These are phyloP conservation scores for Sarocladium strictum DNA, from an alignment of 2,329 filamentous ascomycete genomes.

Conservation along the genomic window DNA sequence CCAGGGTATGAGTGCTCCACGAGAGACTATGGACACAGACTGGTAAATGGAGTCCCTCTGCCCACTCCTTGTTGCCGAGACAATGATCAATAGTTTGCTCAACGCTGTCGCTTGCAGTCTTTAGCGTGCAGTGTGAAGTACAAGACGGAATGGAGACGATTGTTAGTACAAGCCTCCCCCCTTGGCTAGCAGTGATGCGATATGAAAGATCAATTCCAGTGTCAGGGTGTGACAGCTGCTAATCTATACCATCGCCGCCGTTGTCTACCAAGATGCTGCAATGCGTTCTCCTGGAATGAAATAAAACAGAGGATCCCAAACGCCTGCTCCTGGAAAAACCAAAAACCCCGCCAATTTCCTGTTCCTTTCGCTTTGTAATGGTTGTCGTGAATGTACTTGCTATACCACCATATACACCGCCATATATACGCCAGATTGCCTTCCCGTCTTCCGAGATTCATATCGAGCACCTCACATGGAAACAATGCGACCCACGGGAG, in stretches of 20 bases:
- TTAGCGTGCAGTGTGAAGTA: neutral
- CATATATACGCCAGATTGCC: slow-evolving; percentile 11
- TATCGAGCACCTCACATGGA: slow-evolving; percentile 39
- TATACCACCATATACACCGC: slow-evolving; percentile 2
- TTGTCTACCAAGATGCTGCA: neutral
- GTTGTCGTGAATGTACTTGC: slow-evolving; percentile 5
- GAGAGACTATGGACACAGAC: neutral
- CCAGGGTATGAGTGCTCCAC: too few relatives aligned
- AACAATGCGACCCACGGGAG: slow-evolving; percentile 28
- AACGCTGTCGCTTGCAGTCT: neutral
- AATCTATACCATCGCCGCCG: neutral
- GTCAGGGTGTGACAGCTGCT: neutral
- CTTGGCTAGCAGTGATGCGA: neutral
- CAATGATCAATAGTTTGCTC: neutral
- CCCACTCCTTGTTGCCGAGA: neutral
- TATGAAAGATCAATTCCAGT: neutral
- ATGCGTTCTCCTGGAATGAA: neutral
- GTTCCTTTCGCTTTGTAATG: neutral
- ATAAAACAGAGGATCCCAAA: neutral
- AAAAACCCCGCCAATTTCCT: neutral
- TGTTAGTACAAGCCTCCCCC: neutral
- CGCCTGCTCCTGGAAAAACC: neutral
- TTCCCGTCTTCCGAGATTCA: too few relatives aligned
- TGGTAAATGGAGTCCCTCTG: neutral
- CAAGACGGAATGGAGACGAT: neutral